A percentile compares a stretch with the other conserved stretches of the same genome.
Evolutionary conservation across 352 stramenopile species (phyloP).

Genomic region (Phytophthora cajani): DNA sequence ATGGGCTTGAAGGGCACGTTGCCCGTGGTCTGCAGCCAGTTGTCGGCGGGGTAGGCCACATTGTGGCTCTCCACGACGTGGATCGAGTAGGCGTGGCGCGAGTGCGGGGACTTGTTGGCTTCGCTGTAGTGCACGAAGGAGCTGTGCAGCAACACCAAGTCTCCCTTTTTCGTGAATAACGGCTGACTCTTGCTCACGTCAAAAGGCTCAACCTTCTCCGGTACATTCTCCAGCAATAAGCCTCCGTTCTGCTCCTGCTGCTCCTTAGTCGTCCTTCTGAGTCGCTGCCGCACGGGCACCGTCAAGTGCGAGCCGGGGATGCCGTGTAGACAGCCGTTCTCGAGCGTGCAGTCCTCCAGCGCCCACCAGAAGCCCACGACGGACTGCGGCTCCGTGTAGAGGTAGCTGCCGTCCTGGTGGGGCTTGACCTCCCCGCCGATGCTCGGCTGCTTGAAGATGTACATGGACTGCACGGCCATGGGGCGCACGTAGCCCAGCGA

Average conservation of each 20-base stretch:
- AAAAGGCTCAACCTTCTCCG: conserved; percentile 56
- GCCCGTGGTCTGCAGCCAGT: conserved; percentile 95
- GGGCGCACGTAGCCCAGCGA: conserved; percentile 90
- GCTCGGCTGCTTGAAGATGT: conserved; percentile 97
- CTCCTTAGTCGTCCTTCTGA: conserved; percentile 73
- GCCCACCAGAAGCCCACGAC: conserved; percentile 96
- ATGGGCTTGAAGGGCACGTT: conserved; percentile 69
- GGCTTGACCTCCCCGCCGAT: conserved; percentile 94
- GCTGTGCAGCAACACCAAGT: conserved; percentile 93
- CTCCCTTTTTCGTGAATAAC: conserved; percentile 91
- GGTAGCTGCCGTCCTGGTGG: conserved; percentile 97
- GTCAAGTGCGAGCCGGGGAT: conserved; percentile 89
- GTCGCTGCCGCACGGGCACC: conserved; percentile 86
- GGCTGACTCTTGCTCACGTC: conserved; percentile 65
- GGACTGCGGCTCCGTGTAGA: conserved; percentile 96
- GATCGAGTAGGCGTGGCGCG: conserved; percentile 96
- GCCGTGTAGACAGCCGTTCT: conserved; percentile 96
- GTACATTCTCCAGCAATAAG: conserved; percentile 69
- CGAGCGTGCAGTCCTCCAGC: conserved; percentile 93
- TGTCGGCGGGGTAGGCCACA: conserved; percentile 86
- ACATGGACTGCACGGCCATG: conserved; percentile 95
- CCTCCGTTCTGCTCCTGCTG: conserved; percentile 45
- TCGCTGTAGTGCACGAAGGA: conserved; percentile 96
- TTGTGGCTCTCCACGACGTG: conserved; percentile 94
- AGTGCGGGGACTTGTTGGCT: conserved; percentile 89